phyloP scores from a whole-genome alignment of 495 filamentous ascomycete genomes.

The Penicillium steckii region DNA sequence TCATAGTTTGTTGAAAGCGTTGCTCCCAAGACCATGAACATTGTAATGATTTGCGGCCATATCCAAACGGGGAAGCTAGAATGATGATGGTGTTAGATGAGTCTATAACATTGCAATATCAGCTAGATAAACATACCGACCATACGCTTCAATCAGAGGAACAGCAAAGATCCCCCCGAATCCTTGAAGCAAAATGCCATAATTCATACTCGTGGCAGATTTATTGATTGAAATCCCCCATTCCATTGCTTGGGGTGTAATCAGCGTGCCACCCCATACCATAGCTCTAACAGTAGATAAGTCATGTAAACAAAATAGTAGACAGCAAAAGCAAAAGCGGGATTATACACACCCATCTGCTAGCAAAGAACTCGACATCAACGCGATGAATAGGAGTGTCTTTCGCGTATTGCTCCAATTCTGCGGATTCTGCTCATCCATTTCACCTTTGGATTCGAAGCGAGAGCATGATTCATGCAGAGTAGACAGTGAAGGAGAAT shows the following conservation, averaged over 20 bases:
- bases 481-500: conserved; percentile 5
- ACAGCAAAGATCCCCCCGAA: conserved; percentile 54
- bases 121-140: conserved; percentile 40
- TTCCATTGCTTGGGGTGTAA: conserved; percentile 46
- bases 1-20: conserved; percentile 43
- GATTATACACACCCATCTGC: conserved; percentile 32
- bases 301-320: background rate
- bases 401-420: conserved; percentile 32
- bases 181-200: conserved; percentile 52
- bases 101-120: too few relatives aligned
- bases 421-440: conserved; percentile 21
- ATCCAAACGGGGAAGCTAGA: conserved; percentile 47
- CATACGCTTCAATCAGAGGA: conserved; percentile 48
- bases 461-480: background rate
- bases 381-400: conserved; percentile 31
- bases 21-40: conserved; percentile 47
- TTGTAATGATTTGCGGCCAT: conserved; percentile 50
- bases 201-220: conserved; percentile 46
- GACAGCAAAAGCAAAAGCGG: conserved; percentile 1
- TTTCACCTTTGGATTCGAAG: background rate
- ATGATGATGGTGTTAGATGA: background rate
- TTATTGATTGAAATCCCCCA: conserved; percentile 44
- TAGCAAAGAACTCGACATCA: conserved; percentile 38
- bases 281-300: conserved; percentile 29
- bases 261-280: conserved; percentile 50